These are phyloP conservation scores for Odontarrhena argentea DNA, from an alignment of 345 rosid genomes.

Conservation along the genomic window DNA sequence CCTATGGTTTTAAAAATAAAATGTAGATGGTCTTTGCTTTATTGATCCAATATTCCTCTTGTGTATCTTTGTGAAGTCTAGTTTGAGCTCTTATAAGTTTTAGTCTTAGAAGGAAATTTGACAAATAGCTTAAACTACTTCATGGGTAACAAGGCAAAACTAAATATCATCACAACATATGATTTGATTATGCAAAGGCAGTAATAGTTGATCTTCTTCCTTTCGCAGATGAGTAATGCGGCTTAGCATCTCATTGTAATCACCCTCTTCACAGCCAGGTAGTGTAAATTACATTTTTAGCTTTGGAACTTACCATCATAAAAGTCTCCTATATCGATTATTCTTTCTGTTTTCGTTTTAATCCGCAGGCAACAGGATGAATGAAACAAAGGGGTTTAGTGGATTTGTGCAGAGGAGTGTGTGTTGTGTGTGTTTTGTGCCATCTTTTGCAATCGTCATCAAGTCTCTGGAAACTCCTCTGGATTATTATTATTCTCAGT, in stretches of 20 bases:
- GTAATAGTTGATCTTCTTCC: slow-evolving; percentile 3
- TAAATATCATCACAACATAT: background rate
- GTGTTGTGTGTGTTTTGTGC: slow-evolving; percentile 26
- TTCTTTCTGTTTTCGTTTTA: background rate
- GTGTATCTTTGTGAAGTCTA: background rate
- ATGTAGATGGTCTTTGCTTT: background rate
- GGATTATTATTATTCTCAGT: slow-evolving; percentile 7
- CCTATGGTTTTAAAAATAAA: background rate
- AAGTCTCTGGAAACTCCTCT: slow-evolving; percentile 29
- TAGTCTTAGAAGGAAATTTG: background rate
- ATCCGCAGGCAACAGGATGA: slow-evolving; percentile 2
- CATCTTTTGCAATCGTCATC: slow-evolving; percentile 19
- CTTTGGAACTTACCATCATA: slow-evolving; percentile 2
- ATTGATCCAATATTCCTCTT: slow-evolving; percentile 10
- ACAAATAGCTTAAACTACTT: slow-evolving; percentile 8
- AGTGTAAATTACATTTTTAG: background rate
- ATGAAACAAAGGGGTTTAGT: slow-evolving; percentile 28
- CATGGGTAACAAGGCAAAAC: background rate
- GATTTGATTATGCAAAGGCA: background rate
- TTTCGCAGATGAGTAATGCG: slow-evolving; percentile 38
- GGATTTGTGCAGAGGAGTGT: slow-evolving; percentile 35
- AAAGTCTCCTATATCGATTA: background rate
- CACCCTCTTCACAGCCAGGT: slow-evolving; percentile 38
- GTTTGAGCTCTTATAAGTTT: slow-evolving; percentile 2
- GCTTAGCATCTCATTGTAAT: slow-evolving; percentile 20